Conservation (phyloP, 805 yeast genomes). For the Schwanniomyces pseudopolymorphus region DNA sequence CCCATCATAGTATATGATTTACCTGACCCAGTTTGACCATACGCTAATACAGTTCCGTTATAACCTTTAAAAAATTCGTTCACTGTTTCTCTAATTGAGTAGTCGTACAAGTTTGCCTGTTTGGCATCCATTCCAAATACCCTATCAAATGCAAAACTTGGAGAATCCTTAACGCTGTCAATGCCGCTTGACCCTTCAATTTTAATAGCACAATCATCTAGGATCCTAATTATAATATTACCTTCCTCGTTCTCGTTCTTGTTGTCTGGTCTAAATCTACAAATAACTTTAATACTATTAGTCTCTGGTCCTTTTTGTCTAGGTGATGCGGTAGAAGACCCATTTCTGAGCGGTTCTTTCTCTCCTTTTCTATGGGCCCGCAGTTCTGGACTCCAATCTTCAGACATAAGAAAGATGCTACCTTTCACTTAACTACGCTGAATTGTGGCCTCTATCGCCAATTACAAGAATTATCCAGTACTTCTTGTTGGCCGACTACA, state of each 20-base stretch:
- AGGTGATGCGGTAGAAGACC: not conserved
- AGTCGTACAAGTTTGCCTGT: constrained; percentile 60
- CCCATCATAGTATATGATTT: constrained; percentile 81
- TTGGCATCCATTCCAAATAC: constrained; percentile 53
- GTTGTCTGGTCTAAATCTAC: constrained; percentile 65
- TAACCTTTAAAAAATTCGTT: constrained; percentile 73
- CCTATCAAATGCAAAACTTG: constrained; percentile 61
- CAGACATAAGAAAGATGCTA: not conserved
- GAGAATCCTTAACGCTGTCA: constrained; percentile 15
- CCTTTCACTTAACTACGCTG: not conserved
- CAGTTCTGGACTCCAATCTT: not conserved
- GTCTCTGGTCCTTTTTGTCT: constrained; percentile 3
- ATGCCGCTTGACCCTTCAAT: constrained; percentile 15
- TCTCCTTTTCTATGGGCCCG: not conserved
- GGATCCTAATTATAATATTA: constrained; percentile 17
- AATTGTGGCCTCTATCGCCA: not conserved
- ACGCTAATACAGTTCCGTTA: constrained; percentile 74
- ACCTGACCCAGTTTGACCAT: constrained; percentile 81
- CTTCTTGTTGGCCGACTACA: not conserved
- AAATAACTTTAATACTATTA: constrained; percentile 61
- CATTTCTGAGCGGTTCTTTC: not conserved
- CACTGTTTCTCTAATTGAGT: constrained; percentile 60
- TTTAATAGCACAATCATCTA: constrained; percentile 25
- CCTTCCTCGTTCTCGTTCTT: constrained; percentile 25
- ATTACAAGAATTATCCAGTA: not conserved